Evolutionary conservation across 2,329 filamentous ascomycete species (phyloP).

Genomic region (Cylindrodendrum hubeiense): DNA sequence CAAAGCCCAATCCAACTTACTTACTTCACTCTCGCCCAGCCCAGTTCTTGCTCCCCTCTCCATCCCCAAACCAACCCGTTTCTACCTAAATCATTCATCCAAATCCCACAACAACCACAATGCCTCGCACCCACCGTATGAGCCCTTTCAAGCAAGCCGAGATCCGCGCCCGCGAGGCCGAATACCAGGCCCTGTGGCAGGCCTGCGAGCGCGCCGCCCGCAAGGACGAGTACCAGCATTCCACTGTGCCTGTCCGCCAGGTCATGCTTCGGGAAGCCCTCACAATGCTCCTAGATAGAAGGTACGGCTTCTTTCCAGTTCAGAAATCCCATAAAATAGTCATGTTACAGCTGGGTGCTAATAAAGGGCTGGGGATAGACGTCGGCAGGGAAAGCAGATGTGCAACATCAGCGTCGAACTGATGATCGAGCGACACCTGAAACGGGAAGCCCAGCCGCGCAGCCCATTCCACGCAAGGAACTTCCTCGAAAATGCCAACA

Average conservation of each 20-base stretch:
- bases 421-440: constrained; percentile 39
- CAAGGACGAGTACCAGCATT: constrained; percentile 25
- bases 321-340: neutral
- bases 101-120: neutral
- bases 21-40: neutral
- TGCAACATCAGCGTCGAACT: constrained; percentile 26
- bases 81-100: neutral
- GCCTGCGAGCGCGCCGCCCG: constrained; percentile 34
- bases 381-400: constrained; percentile 13
- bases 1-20: neutral
- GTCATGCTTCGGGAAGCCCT: constrained; percentile 24
- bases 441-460: constrained; percentile 22
- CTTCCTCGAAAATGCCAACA: neutral
- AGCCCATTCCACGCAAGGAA: neutral
- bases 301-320: constrained; percentile 20
- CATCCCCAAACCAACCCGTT: neutral
- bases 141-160: constrained; percentile 12
- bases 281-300: constrained; percentile 23
- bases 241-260: constrained; percentile 3
- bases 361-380: constrained; percentile 9
- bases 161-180: constrained; percentile 30
- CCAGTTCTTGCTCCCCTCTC: neutral
- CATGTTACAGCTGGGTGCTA: neutral
- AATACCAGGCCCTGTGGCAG: constrained; percentile 44
- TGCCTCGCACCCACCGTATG: constrained; percentile 21